phyloP scores from a whole-genome alignment of 352 stramenopile species.

The Pythium coloratum region DNA sequence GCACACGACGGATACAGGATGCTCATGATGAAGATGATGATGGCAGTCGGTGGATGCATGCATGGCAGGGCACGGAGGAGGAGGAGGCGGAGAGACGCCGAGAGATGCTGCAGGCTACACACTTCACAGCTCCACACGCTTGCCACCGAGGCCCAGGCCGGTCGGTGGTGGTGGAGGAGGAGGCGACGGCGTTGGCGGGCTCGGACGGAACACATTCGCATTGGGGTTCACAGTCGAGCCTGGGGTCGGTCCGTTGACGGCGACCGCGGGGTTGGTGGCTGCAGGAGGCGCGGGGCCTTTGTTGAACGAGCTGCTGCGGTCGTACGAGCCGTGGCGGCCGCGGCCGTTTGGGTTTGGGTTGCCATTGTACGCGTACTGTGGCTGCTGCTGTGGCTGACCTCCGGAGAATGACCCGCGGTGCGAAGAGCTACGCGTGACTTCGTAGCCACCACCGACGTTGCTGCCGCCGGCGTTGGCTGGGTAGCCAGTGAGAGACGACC shows the following conservation, averaged over 20 bases:
- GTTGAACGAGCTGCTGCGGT: conserved; percentile 36
- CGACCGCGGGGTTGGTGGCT: background rate
- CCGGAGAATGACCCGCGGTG: conserved; percentile 34
- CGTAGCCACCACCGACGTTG: conserved; percentile 25
- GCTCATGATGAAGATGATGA: background rate
- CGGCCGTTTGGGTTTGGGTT: conserved; percentile 35
- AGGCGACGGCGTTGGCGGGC: conserved; percentile 11
- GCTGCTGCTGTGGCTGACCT: conserved; percentile 14
- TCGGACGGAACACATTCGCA: conserved; percentile 3
- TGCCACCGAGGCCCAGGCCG: conserved; percentile 36
- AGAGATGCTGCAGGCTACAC: background rate
- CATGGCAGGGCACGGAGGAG: background rate
- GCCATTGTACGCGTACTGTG: conserved; percentile 36
- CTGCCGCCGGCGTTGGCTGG: conserved; percentile 16
- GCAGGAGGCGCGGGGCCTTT: conserved; percentile 17
- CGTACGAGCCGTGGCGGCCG: conserved; percentile 29
- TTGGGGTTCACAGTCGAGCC: conserved; percentile 3
- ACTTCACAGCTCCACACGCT: conserved; percentile 69
- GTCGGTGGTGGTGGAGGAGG: background rate
- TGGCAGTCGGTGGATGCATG: background rate
- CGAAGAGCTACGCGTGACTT: conserved; percentile 34
- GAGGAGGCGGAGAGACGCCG: background rate
- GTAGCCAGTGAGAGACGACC: conserved; percentile 28
- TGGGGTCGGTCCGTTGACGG: conserved; percentile 5
- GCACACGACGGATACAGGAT: background rate